These are phyloP conservation scores for Atkinsonella hypoxylon DNA, from an alignment of 2,329 filamentous ascomycete genomes.

Conservation along the genomic window DNA sequence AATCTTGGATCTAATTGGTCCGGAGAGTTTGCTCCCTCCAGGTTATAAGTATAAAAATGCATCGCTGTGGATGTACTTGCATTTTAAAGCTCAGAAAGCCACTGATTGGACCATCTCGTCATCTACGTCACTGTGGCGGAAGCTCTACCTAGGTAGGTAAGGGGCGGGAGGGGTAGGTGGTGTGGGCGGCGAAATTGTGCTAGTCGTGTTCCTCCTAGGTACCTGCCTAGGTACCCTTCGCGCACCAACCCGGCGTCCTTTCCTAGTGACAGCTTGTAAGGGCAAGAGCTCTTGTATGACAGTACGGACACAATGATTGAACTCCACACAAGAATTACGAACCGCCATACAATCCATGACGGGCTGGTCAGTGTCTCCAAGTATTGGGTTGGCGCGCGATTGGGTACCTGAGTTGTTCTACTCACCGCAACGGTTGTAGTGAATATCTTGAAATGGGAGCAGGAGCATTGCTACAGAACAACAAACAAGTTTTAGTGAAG, in stretches of 20 bases:
- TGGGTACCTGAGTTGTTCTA: too few species aligned
- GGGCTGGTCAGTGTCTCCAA: too few species aligned
- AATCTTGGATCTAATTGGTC: neutral
- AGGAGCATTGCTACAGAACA: too few species aligned
- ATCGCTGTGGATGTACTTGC: neutral
- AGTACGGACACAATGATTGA: neutral
- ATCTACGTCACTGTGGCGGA: constrained; percentile 13
- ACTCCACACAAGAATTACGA: too few species aligned
- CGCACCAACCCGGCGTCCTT: too few species aligned
- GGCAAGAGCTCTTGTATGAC: neutral
- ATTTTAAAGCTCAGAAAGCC: neutral
- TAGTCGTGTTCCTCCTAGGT: neutral
- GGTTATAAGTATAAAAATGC: neutral
- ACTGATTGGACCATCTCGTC: neutral
- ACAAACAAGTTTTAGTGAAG: too few species aligned
- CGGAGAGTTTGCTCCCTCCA: constrained; percentile 1
- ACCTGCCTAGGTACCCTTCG: neutral
- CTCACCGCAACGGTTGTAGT: too few species aligned
- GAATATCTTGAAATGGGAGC: too few species aligned
- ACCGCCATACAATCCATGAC: too few species aligned
- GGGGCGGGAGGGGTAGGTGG: too few species aligned
- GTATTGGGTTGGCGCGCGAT: too few species aligned
- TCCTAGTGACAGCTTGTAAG: too few species aligned
- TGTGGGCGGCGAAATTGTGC: neutral
- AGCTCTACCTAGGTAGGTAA: constrained; percentile 5